Conservation (phyloP, 2,329 filamentous ascomycete species). For the Lasiodiplodia gonubiensis region DNA sequence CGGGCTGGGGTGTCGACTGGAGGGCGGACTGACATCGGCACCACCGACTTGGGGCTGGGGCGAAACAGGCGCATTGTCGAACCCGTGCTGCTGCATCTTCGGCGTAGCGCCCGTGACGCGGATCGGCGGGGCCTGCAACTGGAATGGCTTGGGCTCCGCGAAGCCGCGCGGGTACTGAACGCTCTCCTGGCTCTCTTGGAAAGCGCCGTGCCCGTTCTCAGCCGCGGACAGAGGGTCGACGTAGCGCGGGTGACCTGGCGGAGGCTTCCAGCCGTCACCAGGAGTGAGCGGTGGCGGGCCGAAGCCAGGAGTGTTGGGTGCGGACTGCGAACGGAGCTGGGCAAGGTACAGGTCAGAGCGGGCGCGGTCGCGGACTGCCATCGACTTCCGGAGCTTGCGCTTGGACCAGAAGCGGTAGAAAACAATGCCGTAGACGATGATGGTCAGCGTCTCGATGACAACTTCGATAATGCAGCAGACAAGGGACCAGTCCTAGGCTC, state of each 20-base stretch:
- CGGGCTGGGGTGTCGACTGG: slow-evolving; percentile 2
- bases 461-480: slow-evolving; percentile 98
- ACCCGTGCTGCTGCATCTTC: slow-evolving; percentile 66
- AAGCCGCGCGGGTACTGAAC: slow-evolving; percentile 50
- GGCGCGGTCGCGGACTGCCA: slow-evolving; percentile 93
- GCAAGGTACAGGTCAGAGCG: slow-evolving; percentile 93
- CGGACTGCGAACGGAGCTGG: slow-evolving; percentile 72
- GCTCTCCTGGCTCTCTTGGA: slow-evolving; percentile 62
- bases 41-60: background rate
- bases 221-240: slow-evolving; percentile 49
- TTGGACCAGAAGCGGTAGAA: slow-evolving; percentile 99
- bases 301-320: slow-evolving; percentile 92
- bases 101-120: slow-evolving; percentile 81
- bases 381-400: slow-evolving; percentile 91
- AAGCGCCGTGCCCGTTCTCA: slow-evolving; percentile 56
- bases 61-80: slow-evolving; percentile 51
- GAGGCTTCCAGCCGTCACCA: slow-evolving; percentile 53
- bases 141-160: slow-evolving; percentile 69
- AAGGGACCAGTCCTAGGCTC: slow-evolving; percentile 81
- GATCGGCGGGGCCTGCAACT: slow-evolving; percentile 81
- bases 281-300: slow-evolving; percentile 68
- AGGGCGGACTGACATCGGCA: slow-evolving; percentile 14
- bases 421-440: slow-evolving; percentile 89
- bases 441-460: slow-evolving; percentile 88
- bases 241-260: slow-evolving; percentile 50